A percentile compares a stretch with the other conserved stretches of the same genome.
phyloP scores from a whole-genome alignment of 163 green algal genomes.

The Coccomyxa subellipsoidea region DNA sequence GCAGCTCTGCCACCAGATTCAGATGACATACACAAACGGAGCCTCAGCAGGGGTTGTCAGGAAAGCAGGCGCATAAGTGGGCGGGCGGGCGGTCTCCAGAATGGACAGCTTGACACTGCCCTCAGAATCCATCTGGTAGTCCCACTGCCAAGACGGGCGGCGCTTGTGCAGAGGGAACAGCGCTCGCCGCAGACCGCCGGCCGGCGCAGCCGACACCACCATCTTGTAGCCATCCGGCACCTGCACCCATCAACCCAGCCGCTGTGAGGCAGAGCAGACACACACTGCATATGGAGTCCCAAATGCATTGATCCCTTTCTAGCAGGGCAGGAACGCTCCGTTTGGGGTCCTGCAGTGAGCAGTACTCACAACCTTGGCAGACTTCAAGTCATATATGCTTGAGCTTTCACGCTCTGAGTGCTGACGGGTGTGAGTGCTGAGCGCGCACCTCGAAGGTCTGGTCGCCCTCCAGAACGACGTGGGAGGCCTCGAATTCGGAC shows the following conservation, averaged over 20 bases:
- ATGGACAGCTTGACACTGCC: slow-evolving; percentile 14
- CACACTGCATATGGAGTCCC: too few relatives aligned
- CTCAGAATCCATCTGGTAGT: slow-evolving; percentile 33
- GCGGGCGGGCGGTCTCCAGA: not conserved
- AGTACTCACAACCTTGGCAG: too few relatives aligned
- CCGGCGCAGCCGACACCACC: slow-evolving; percentile 33
- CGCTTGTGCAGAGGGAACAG: slow-evolving; percentile 24
- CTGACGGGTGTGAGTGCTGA: not conserved
- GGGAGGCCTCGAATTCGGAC: slow-evolving; percentile 90
- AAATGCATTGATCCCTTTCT: too few relatives aligned
- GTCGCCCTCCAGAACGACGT: slow-evolving; percentile 62
- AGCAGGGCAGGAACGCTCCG: too few relatives aligned
- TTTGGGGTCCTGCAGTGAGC: too few relatives aligned
- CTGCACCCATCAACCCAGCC: slow-evolving; percentile 15
- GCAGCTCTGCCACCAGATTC: not conserved
- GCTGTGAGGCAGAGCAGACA: too few relatives aligned
- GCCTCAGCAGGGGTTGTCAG: not conserved
- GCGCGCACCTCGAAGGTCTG: slow-evolving; percentile 60
- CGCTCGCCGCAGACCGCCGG: slow-evolving; percentile 5
- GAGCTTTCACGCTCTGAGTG: not conserved
- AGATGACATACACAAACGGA: slow-evolving; percentile 1
- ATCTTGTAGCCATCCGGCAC: slow-evolving; percentile 58
- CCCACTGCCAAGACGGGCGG: slow-evolving; percentile 48
- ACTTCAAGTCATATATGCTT: too few relatives aligned
- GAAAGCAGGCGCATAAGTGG: not conserved